Base-by-base conservation (phyloP, 2,329 filamentous ascomycete species). In the Exophiala sideris region DNA sequence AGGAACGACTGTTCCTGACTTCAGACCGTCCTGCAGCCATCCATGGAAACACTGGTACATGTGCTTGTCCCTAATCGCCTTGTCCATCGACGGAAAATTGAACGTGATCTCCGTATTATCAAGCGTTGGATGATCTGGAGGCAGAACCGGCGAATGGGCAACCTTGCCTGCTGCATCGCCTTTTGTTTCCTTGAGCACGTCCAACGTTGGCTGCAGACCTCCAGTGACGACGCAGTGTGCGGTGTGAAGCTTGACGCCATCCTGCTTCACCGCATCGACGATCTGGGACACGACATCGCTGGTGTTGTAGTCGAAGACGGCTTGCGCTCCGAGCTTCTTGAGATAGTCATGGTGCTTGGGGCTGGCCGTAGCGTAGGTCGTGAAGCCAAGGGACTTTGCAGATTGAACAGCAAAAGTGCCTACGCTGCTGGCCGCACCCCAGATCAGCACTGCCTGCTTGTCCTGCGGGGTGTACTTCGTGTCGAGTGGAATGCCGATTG, bases 271-370 rank as follows among this genome's bases (percentile, higher is more conserved):
- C 1, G 70, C 67, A 0, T 67, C 63, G 18, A 74, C 46, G 8
- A 77, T 73, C 1, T 74, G 52, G 8, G 10, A 12, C 38, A 41
- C 38, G 38, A 41, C 38, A 41, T 41, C 38, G 14, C 9, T 10
- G 9, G 10, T 52, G 6, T 67, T 68, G 61, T 79, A 78, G 56
- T 79, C 76, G 42, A 76, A 74, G 0, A 72, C 71, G 9, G 67
- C 68, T 35, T 74, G 66, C 2, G 73, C 73, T 3, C 73, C 74
- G 1, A 75, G 64, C 2, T 36, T 52, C 24, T 62, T 64, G 16
- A 76, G 47, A 49, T 70, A 70, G 5, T 65, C 64, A 51, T 75
- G 72, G 47, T 76, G 65, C 56, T 68, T 68, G 36, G 53, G 55
- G 16, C 70, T 71, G 10, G 72, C 72, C 1, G 73, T 74, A 1